Base-by-base conservation (phyloP, 2,329 filamentous ascomycete genomes). In the Ramichloridium luteum region DNA sequence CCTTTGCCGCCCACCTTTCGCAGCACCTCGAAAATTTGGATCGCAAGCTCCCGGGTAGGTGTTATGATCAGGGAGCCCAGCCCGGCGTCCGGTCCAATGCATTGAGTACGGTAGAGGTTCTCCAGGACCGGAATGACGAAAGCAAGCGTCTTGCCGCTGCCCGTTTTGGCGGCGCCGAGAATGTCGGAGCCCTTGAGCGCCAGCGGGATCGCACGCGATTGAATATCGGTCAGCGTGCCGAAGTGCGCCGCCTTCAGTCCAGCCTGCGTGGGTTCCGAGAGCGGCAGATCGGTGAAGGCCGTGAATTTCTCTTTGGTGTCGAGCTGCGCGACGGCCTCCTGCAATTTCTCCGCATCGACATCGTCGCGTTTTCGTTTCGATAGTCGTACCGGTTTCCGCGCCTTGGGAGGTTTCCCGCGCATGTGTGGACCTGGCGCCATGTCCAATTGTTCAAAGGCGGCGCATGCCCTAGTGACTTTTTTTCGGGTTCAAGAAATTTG, bases 11-110 rank as follows among this genome's bases (percentile, higher is more conserved):
- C 90, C 36, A 98, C 74, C 56, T 93, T 93, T 39, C 83, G 71
- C 47, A 98, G 60, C 1, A 96, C 88, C 36, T 94, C 81, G 52
- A 96, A 98, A 39, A 93, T 98, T 58, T 98, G 90, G 23, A 92
- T 90, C 0, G 90, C 88, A 34, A 98, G 67, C 61, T 98, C 90
- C 51, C 90, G 78, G 5, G 90, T 98, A 1, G 90, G 90, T 1
- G 86, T 88, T 32, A 98, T 77, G 43, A 98, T 83, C 41, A 98
- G 70, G 4, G 90, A 90, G 6, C 88, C 88, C 16, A 98, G 66
- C 1, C 90, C 90, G 26, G 64, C 64, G 59, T 98, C 90, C 46
- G 77, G 70, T 48, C 93, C 82, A 11, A 90, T 81, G 77, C 86
- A 94, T 68, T 78, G 81, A 34, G 77, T 74, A 31, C 85, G 77